Base-by-base conservation (phyloP, 768 basidiomycete species). In the Chalciporus piperatus region DNA sequence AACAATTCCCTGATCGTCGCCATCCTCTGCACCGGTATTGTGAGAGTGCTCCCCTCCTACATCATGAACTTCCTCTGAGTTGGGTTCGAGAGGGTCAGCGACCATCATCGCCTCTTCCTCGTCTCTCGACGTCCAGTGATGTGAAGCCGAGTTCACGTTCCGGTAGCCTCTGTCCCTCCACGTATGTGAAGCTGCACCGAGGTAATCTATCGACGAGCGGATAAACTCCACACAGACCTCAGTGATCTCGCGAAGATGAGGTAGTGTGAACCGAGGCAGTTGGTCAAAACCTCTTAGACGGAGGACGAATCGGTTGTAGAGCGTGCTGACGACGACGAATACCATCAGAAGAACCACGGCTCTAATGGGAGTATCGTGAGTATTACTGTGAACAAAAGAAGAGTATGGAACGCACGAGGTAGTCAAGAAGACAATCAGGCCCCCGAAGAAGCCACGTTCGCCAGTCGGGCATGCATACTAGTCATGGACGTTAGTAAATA, bases 251-350 rank as follows among this genome's bases (percentile, higher is more conserved):
- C 32, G 53, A 0, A 50, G 50, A 19, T 70, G 67, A 25, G 46
- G 6, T 35, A 70, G 27, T 16, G 75, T 73, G 59, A 85, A 82
- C 52, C 79, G 80, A 12, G 90, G 90, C 32, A 92, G 74, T 62
- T 87, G 84, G 57, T 90, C 85, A 48, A 81, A 73, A 1, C 92
- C 90, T 16, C 80, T 78, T 23, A 84, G 80, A 50, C 79, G 76
- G 10, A 93, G 83, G 45, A 87, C 83, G 63, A 79, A 87, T 52
- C 84, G 84, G 64, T 90, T 91, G 72, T 93, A 92, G 11, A 90
- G 64, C 12, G 82, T 84, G 33, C 87, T 84, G 37, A 82, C 72
- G 56, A 85, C 72, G 41, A 89, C 72, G 72, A 89, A 92, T 16
- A 77, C 66, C 66, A 87, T 70, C 39, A 87, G 64, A 6, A 87